Percentiles rank a stretch among this genome's conserved stretches.
Conservation (phyloP, 192 early-diverging fungal genomes). For the Backusella morwellensis region DNA sequence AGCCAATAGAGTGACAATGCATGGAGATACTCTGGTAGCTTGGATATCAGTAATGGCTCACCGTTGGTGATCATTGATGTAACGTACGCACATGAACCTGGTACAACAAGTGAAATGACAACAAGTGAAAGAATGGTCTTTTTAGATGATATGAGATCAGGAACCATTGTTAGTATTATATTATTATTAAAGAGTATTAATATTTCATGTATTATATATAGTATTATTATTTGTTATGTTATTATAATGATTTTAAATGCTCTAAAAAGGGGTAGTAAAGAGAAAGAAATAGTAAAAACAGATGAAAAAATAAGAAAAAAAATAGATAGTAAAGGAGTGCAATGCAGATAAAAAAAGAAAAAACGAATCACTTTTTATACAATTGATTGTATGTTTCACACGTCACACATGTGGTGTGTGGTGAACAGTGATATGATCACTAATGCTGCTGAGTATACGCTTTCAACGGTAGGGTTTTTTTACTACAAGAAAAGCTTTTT, state of each 20-base stretch:
- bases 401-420: background rate
- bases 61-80: background rate
- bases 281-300: background rate
- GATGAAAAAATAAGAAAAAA: background rate
- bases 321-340: background rate
- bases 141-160: background rate
- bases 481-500: background rate
- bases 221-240: background rate
- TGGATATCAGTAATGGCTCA: background rate
- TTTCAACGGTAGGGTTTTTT: background rate
- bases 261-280: background rate
- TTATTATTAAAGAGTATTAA: background rate
- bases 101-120: background rate
- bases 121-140: background rate
- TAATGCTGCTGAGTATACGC: background rate
- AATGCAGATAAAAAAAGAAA: background rate
- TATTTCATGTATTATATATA: background rate
- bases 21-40: background rate
- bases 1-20: background rate
- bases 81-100: background rate
- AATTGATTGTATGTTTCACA: background rate
- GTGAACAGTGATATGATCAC: background rate
- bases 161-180: background rate
- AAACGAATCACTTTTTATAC: background rate
- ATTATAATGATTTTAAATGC: background rate